These are phyloP conservation scores for Amylocarpus encephaloides DNA, from an alignment of 2,329 filamentous ascomycete genomes.

Conservation along the genomic window DNA sequence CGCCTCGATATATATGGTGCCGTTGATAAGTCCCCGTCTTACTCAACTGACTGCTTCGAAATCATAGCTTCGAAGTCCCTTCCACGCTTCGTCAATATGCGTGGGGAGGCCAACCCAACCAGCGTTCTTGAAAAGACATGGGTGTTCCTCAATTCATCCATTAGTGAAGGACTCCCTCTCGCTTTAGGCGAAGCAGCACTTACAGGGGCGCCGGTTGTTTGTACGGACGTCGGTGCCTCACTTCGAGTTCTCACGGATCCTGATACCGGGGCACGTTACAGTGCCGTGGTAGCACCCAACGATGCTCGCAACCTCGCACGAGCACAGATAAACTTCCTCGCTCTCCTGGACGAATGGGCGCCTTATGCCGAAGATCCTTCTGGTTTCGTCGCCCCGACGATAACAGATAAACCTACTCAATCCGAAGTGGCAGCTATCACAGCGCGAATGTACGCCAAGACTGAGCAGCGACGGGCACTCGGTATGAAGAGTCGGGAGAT, in stretches of 20 bases:
- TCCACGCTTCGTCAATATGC: constrained; percentile 24
- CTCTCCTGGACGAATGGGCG: constrained; percentile 55
- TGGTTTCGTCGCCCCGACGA: constrained; percentile 1
- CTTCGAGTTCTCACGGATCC: constrained; percentile 50
- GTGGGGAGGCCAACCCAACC: constrained; percentile 26
- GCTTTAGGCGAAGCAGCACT: constrained; percentile 52
- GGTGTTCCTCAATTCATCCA: constrained; percentile 50
- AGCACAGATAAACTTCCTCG: constrained; percentile 56
- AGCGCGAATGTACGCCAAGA: constrained; percentile 52
- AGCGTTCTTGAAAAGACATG: constrained; percentile 36
- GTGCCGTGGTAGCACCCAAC: constrained; percentile 58
- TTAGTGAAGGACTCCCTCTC: constrained; percentile 50
- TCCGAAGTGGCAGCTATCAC: constrained; percentile 47
- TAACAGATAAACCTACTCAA: constrained; percentile 39
- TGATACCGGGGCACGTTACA: constrained; percentile 44
- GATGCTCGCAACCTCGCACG: constrained; percentile 53
- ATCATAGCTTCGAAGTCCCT: constrained; percentile 30
- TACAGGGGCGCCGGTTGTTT: constrained; percentile 49
- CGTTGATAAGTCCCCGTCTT: constrained; percentile 55
- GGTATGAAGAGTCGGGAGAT: constrained; percentile 53
- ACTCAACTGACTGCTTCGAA: constrained; percentile 51
- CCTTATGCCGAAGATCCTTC: constrained; percentile 43
- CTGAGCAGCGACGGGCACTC: constrained; percentile 45
- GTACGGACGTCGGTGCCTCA: constrained; percentile 50
- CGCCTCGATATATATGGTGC: constrained; percentile 57